Evolutionary conservation across 1,139 yeast species (phyloP), one percentile per base, ranked within the genome.

Genomic region (Yamadazyma friedrichii): DNA sequence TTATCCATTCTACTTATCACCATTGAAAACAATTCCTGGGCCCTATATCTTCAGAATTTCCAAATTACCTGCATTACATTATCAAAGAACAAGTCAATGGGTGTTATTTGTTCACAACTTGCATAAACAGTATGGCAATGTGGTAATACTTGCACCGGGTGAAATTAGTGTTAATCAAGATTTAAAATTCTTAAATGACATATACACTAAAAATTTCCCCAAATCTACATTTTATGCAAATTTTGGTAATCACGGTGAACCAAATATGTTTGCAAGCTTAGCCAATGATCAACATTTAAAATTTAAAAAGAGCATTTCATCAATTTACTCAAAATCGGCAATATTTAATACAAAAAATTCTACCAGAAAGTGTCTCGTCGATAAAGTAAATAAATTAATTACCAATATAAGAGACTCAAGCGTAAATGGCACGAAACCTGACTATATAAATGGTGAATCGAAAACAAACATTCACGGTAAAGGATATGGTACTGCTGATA

Each of bases 151-250:
- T 12, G 73, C 82, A 1, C 89, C 91, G 2, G 59, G 64, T 17
- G 88, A 82, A 50, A 65, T 84, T 15, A 81, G 85, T 39, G 73
- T 83, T 32, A 69, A 77, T 39, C 83, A 82, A 13, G 66, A 65
- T 40, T 48, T 71, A 6, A 68, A 70, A 33, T 76, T 67, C 46
- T 52, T 82, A 38, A 76, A 73, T 50, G 81, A 79, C 31, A 72
- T 84, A 16, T 84, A 84, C 55, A 61, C 75, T 33, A 67, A 62
- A 45, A 82, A 82, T 55, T 72, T 76, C 54, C 84, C 84, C 47
- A 83, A 82, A 56, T 64, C 82, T 0, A 52, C 58, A 6, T 84
- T 82, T 57, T 84, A 84, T 54, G 76, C 74, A 20, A 80, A 82
- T 50, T 84, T 82, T 55, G 68, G 74, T 17, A 79, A 80, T 52